Evolutionary conservation across 768 basidiomycete genomes (phyloP).

Genomic region (Lactarius sp.): DNA sequence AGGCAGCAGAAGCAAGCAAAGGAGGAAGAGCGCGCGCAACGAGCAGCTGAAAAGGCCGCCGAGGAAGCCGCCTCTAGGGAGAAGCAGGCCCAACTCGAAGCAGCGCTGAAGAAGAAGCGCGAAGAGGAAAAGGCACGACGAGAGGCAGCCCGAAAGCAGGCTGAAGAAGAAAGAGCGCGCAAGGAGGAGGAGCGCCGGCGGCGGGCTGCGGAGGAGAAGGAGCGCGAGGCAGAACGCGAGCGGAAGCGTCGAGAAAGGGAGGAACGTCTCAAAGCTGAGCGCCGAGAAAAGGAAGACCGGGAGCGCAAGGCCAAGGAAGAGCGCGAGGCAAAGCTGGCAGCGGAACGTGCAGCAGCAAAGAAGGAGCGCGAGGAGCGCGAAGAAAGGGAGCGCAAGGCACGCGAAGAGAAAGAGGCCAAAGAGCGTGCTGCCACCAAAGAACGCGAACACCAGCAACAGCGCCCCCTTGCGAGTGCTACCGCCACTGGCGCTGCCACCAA

Average conservation of each 20-base stretch:
- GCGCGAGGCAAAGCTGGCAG: constrained; percentile 50
- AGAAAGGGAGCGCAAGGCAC: constrained; percentile 31
- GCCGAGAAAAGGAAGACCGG: constrained; percentile 51
- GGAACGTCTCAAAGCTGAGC: constrained; percentile 49
- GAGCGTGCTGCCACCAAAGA: constrained; percentile 36
- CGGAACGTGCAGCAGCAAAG: constrained; percentile 54
- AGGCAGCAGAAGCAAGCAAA: constrained; percentile 91
- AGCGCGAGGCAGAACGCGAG: constrained; percentile 72
- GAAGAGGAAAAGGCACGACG: constrained; percentile 84
- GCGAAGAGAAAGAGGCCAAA: constrained; percentile 37
- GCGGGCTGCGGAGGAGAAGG: constrained; percentile 73
- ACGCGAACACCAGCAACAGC: constrained; percentile 35
- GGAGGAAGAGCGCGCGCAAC: constrained; percentile 82
- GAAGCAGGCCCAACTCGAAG: constrained; percentile 71
- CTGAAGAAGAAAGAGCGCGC: constrained; percentile 76
- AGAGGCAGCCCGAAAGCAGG: constrained; percentile 68
- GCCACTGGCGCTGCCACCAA: constrained; percentile 39
- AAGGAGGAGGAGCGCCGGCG: constrained; percentile 83
- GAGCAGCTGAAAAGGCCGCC: constrained; percentile 80
- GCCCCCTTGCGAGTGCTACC: constrained; percentile 29
- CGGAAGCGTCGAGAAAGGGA: constrained; percentile 71
- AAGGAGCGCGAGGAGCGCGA: constrained; percentile 54
- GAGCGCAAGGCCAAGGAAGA: constrained; percentile 66
- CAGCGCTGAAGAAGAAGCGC: constrained; percentile 70
- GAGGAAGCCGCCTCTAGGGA: constrained; percentile 78